Evolutionary conservation across 192 early-diverging fungal species (phyloP).

Genomic region (Phycomyces blakesleeanus): DNA sequence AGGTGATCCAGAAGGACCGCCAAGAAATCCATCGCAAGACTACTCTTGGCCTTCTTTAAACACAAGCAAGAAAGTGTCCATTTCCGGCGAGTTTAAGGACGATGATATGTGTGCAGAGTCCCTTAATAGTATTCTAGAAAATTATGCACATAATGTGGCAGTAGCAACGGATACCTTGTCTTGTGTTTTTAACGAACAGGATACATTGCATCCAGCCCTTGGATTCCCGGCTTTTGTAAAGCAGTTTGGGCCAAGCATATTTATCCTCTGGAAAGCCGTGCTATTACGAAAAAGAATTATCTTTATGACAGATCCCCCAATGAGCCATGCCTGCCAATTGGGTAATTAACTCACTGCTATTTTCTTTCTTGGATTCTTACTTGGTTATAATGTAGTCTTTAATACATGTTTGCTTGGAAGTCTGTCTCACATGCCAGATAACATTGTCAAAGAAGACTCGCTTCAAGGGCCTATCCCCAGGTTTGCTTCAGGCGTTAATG

Average conservation of each 20-base stretch:
- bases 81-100: too few relatives aligned
- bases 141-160: background rate
- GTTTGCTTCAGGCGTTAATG: constrained; percentile 49
- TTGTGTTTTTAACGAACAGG: background rate
- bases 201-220: constrained; percentile 37
- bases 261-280: constrained; percentile 50
- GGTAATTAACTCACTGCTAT: constrained; percentile 26
- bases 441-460: constrained; percentile 10
- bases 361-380: background rate
- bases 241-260: constrained; percentile 47
- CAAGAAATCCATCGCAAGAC: too few relatives aligned
- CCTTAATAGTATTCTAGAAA: background rate
- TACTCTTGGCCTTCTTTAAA: too few relatives aligned
- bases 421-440: constrained; percentile 24
- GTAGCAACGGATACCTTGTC: background rate
- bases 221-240: constrained; percentile 42
- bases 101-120: background rate
- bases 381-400: constrained; percentile 34
- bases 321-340: constrained; percentile 42
- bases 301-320: constrained; percentile 43
- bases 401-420: constrained; percentile 43
- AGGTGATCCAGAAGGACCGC: too few relatives aligned
- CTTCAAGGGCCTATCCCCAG: constrained; percentile 29
- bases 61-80: too few relatives aligned
- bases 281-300: constrained; percentile 48